Base-by-base conservation (phyloP, 2,329 filamentous ascomycete species). In the Uncinocarpus reesii region DNA sequence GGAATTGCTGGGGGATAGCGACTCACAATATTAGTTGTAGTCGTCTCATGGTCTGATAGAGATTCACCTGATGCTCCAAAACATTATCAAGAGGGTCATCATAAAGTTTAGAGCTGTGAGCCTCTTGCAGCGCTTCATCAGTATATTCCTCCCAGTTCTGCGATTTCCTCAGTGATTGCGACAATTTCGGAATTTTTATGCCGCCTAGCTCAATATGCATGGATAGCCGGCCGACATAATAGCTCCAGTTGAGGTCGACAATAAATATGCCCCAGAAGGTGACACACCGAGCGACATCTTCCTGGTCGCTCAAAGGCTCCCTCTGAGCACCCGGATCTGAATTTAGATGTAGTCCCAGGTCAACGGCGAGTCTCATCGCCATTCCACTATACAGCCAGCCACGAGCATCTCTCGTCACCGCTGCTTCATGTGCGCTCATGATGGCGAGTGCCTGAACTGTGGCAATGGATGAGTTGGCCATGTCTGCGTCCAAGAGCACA, bases 401-500 rank as follows among this genome's bases (percentile, higher is more conserved):
- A 13, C 65, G 57, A 11, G 65, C 58, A 42, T 65, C 64, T n/a
- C 65, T 57, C 5, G 56, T 58, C 42, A 53, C 57, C 7, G 61
- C 63, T 7, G 60, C 60, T 50, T 71, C 67, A 23, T 61, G 59
- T 10, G 58, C 57, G 42, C 64, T 65, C 34, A 71, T 57, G 23
- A 71, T 55, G 5, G 64, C 57, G 24, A 70, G 55, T 2, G 66
- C 62, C 48, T 71, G 67, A 6, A 65, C 61, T 5, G 66, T 69
- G 6, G 66, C 63, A n/a, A 70, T 55, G 15, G 59, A 61, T 1
- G 68, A 67, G 26, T 57, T 63, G 41, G 69, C 67, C 28, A 71
- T 57, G 44, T 71, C 66, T 4, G 65, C 57, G 21, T 70, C 65
- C 5, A 70, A 56, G 4, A 55, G 51, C 8, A 49, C 40, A 23